Base-by-base conservation (phyloP, 2,329 filamentous ascomycete species). In the Xenosphaeropsis pyriputrescens region DNA sequence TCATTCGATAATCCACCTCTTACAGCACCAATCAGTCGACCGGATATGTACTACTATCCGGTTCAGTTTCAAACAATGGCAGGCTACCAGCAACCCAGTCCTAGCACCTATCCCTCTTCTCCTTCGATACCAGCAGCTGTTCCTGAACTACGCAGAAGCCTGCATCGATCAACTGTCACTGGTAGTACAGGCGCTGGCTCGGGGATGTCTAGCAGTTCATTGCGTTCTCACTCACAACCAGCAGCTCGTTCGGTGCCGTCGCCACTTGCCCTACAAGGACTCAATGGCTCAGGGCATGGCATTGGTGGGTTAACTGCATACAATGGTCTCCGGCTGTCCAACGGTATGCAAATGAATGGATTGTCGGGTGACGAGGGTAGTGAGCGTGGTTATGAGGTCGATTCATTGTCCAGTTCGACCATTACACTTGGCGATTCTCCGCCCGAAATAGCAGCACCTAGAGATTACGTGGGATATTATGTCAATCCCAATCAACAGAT, bases 211-310 rank as follows among this genome's bases (percentile, higher is more conserved):
- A 69, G 62, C 39, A 70, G 72, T 46, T 61, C 71, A n/a, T 53
- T 75, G 43, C 65, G 75, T 44, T 79, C 75, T 18, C 75, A 79
- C 50, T 79, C 75, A n/a, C 75, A 79, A 50, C 75, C 75, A 17
- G 73, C 74, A 2, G 67, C 70, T 17, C 46, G 54, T 40, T 44
- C 57, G 48, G 38, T 49, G 41, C 26, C 53, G 56, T 40, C 52
- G 46, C 51, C 40, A 39, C 50, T 39, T 49, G 47, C 38, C 57
- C 60, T 46, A 45, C 60, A 31, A 47, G 61, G 16, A 58, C 58
- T 35, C 35, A 60, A 58, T 11, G 47, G 59, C 2, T 44, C 57
- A 1, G 51, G 50, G 26, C 54, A 59, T 38, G 26, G 65, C 61
- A 39, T 51, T 33, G 49, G 47, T 18, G 44, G 65, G 61, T 39